phyloP scores from a whole-genome alignment of 2,329 filamentous ascomycete genomes.

The Colletotrichum sp. region DNA sequence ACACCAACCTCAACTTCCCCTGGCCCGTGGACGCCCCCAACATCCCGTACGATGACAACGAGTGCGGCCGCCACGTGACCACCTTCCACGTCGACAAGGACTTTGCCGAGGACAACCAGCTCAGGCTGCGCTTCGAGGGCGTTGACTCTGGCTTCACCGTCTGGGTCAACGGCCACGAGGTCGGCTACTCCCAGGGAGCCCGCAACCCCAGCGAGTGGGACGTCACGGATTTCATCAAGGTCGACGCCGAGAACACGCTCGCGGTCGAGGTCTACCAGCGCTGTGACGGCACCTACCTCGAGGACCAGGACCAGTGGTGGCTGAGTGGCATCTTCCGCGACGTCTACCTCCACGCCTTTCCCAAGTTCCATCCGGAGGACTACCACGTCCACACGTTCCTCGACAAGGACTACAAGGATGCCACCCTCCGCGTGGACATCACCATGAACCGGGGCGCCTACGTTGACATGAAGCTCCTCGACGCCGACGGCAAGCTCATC shows the following conservation, averaged over 20 bases:
- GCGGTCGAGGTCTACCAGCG: constrained; percentile 75
- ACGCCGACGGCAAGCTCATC: constrained; percentile 33
- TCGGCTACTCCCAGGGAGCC: constrained; percentile 76
- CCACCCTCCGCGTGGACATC: constrained; percentile 52
- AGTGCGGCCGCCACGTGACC: constrained; percentile 67
- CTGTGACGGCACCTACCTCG: constrained; percentile 75
- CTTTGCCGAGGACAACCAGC: constrained; percentile 52
- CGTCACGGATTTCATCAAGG: constrained; percentile 57
- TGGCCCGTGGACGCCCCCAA: constrained; percentile 72
- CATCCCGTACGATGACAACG: constrained; percentile 68
- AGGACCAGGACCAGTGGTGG: constrained; percentile 77
- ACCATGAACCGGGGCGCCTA: constrained; percentile 41
- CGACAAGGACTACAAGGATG: constrained; percentile 58
- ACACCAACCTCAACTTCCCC: constrained; percentile 73
- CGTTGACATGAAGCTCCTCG: constrained; percentile 40
- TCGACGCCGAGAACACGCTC: constrained; percentile 56
- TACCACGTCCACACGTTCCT: constrained; percentile 61
- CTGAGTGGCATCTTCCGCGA: constrained; percentile 73
- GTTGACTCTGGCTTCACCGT: constrained; percentile 76
- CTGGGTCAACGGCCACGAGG: constrained; percentile 70
- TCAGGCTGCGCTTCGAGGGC: constrained; percentile 75
- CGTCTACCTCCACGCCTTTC: constrained; percentile 69
- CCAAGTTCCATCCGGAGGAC: constrained; percentile 58
- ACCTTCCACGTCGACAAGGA: constrained; percentile 56
- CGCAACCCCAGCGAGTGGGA: constrained; percentile 79